Evolutionary conservation across 2,329 filamentous ascomycete genomes (phyloP), one percentile per base, ranked within the genome.

Genomic region (Pleurostoma richardsiae): DNA sequence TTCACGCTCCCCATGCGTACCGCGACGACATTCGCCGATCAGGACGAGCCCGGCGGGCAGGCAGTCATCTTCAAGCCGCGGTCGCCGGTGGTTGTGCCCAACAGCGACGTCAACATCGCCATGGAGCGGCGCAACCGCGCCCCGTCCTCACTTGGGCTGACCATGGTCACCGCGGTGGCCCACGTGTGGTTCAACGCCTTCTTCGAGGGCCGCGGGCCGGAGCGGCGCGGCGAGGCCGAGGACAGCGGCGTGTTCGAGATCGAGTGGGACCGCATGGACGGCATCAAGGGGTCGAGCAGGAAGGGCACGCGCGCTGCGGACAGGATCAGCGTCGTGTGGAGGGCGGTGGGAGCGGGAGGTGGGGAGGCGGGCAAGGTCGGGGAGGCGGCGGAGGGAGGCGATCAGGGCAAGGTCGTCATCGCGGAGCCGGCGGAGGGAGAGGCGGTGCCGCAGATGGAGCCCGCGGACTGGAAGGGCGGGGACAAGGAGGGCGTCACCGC

Each of bases 181-280:
- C 92, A 97, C 59, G 88, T 96, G 11, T 99, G 94, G 94, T 96
- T 96, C 73, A 99, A 99, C 60, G 75, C 84, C 2, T 97, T 84
- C 66, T 97, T 97, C 58, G 94, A 97, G 68, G 90, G 91, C 40
- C 72, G 80, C 26, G 86, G 87, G 0, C 83, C 86, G 0, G 86
- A 90, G 59, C 74, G 83, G 39, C 65, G 71, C 29, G 88, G 87
- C 28, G 69, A 73, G 11, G 74, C 88, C 0, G 77, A 86, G 42
- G 77, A 84, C 40, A 87, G 78, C 7, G 92, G 79, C 8, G 70
- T 82, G 3, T 82, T 82, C 43, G 66, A 70, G 48, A 76, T 82
- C 29, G 74, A 75, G 1, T 82, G 79, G 79, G 77, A 81, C 38
- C 72, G 74, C 45, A 88, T 99, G 82, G 94, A 99, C 56, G 94